Evolutionary conservation across 108 stramenopile genomes (phyloP), one percentile per base, ranked within the genome.

Genomic region (Seminavis robusta): DNA sequence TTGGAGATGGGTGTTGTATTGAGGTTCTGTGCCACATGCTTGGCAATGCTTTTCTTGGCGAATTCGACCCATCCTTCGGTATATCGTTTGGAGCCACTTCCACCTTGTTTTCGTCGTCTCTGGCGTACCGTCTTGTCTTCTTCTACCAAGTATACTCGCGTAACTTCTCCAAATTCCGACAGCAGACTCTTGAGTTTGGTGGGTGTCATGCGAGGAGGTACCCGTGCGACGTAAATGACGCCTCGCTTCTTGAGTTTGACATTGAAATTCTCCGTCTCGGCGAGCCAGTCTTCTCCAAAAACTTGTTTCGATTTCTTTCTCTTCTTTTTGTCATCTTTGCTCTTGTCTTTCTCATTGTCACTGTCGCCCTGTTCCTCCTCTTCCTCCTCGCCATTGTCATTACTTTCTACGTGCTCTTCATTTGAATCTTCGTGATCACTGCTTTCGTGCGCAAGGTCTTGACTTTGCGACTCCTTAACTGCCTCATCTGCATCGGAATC

Each of bases 41-140:
- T 95, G 23, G 96, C 96, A 20, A 86, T 74, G 29, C 79, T 79
- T 57, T 94, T 95, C 65, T 80, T 83, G 26, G 86, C 95, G 41
- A 96, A 96, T 71, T 98, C 98, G 10, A 96, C 79, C 96, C 98
- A 98, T 6, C 98, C 98, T 67, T 98, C 97, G 7, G 59, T 72
- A 47, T 95, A 96, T 16, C 91, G 61, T 54, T 96, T 97, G 41
- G 80, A 79, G 20, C 86, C 94, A 34, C 73, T 70, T 3, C 88
- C 75, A 23, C 72, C 77, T 23, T 74, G 68, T 52, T 94, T 86
- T 40, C 75, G 39, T 23, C 94, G 74, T 33, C 86, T 78, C 45
- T 91, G 91, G 7, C 92, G 79, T 0, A 71, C 75, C 5, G 80
- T 60, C 21, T 74, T 72, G 63, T 97, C 97, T 61, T 97, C 98